These are phyloP conservation scores for Epichloe amarillans DNA, from an alignment of 2,329 filamentous ascomycete species.

Conservation along the genomic window DNA sequence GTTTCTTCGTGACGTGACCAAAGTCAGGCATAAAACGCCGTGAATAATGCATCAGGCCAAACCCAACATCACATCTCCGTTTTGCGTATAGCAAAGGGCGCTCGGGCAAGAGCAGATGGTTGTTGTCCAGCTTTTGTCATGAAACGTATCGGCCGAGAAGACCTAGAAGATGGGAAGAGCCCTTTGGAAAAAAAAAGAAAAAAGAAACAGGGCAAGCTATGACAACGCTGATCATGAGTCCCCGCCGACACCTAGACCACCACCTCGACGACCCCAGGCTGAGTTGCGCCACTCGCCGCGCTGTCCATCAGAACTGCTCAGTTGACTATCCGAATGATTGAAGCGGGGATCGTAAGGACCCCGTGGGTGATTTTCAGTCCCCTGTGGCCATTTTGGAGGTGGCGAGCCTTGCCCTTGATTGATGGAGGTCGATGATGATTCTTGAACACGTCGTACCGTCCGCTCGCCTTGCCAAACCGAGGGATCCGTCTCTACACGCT, in stretches of 20 bases:
- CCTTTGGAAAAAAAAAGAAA: neutral
- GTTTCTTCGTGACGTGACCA: conserved; percentile 8
- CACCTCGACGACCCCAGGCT: conserved; percentile 37
- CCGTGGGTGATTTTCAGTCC: conserved; percentile 29
- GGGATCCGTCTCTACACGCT: conserved; percentile 75
- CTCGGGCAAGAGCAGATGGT: neutral
- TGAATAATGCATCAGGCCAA: conserved; percentile 25
- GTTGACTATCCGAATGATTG: conserved; percentile 29
- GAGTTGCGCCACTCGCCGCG: conserved; percentile 46
- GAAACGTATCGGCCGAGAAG: neutral
- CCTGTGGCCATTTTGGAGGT: conserved; percentile 31
- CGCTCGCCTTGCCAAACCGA: conserved; percentile 72
- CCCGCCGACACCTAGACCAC: conserved; percentile 35
- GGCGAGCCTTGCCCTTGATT: conserved; percentile 32
- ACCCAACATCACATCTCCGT: conserved; percentile 16
- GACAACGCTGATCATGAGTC: conserved; percentile 20
- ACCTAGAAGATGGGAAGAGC: neutral
- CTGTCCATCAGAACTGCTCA: conserved; percentile 27
- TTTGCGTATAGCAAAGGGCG: conserved; percentile 11
- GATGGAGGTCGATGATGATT: conserved; percentile 32
- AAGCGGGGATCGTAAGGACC: conserved; percentile 31
- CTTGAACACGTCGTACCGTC: conserved; percentile 66
- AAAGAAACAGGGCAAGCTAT: neutral
- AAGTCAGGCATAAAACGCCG: conserved; percentile 19
- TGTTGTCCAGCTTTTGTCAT: neutral